Evolutionary conservation across 1,284 basidiomycete species (phyloP).

Genomic region (Anthracocystis setariae): DNA sequence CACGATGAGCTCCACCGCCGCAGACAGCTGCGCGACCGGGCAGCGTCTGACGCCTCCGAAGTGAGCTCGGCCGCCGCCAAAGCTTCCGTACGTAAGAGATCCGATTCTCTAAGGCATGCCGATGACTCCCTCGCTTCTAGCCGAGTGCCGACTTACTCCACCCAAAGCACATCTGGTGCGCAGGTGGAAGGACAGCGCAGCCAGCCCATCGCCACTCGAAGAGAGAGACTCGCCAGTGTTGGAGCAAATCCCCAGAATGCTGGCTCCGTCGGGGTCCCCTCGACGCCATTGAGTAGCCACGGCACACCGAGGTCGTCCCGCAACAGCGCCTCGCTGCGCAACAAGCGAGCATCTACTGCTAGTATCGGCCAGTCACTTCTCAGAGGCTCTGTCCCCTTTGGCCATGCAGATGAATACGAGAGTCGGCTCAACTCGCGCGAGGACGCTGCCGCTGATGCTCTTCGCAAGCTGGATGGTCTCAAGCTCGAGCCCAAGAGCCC

Average conservation of each 20-base stretch:
- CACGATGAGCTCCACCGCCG: constrained; percentile 50
- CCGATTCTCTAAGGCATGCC: constrained; percentile 17
- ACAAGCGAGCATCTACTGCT: constrained; percentile 69
- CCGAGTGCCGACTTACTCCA: constrained; percentile 1
- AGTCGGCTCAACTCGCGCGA: constrained; percentile 70
- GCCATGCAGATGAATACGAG: constrained; percentile 50
- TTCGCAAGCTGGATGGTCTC: constrained; percentile 92
- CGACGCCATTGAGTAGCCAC: constrained; percentile 5
- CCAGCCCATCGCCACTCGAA: constrained; percentile 9
- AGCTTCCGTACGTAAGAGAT: constrained; percentile 8
- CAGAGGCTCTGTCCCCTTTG: constrained; percentile 55
- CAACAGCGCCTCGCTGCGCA: constrained; percentile 33
- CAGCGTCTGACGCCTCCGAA: constrained; percentile 33
- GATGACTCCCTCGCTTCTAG: constrained; percentile 16
- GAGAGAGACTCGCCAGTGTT: constrained; percentile 29
- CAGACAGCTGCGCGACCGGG: constrained; percentile 34
- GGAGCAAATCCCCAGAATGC: constrained; percentile 12
- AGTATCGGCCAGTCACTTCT: constrained; percentile 69
- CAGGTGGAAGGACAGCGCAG: constrained; percentile 12
- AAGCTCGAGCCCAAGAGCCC: constrained; percentile 48
- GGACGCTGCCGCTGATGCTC: constrained; percentile 86
- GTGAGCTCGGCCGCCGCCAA: constrained; percentile 3
- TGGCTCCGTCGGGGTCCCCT: constrained; percentile 3
- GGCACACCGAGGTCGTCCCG: constrained; percentile 28
- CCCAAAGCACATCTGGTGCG: constrained; percentile 2